Percentiles rank a stretch among this genome's conserved stretches.
Conservation (phyloP, 192 early-diverging fungal species). For the Linnemannia hyalina region DNA sequence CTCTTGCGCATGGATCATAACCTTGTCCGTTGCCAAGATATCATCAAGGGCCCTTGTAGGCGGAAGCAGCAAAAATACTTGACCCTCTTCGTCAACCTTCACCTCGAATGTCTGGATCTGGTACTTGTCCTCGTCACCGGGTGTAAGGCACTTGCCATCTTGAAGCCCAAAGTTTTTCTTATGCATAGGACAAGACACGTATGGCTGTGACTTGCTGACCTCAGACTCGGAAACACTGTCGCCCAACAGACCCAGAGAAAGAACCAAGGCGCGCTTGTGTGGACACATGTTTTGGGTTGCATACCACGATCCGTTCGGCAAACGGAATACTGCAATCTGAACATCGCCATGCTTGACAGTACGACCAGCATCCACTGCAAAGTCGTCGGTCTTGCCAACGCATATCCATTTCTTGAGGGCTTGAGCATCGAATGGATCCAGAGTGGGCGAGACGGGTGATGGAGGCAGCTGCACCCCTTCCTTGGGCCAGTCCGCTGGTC, state of each 20-base stretch:
- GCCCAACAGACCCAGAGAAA: conserved; percentile 72
- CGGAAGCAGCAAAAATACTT: conserved; percentile 63
- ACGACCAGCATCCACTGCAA: conserved; percentile 63
- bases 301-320: conserved; percentile 67
- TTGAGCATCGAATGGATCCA: conserved; percentile 27
- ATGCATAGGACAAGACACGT: conserved; percentile 78
- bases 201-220: conserved; percentile 51
- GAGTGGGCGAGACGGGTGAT: conserved; percentile 14
- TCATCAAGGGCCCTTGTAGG: conserved; percentile 57
- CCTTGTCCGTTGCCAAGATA: conserved; percentile 68
- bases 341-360: conserved; percentile 70
- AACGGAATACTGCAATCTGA: conserved; percentile 74
- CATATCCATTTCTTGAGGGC: conserved; percentile 49
- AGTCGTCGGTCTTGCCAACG: conserved; percentile 51
- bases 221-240: conserved; percentile 37
- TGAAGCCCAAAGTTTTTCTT: conserved; percentile 72
- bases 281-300: conserved; percentile 85
- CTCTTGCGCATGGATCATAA: conserved; percentile 53
- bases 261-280: conserved; percentile 79
- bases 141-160: conserved; percentile 64
- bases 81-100: conserved; percentile 60
- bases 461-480: conserved; percentile 28
- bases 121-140: conserved; percentile 55
- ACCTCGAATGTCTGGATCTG: conserved; percentile 70
- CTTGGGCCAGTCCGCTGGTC: conserved; percentile 75